Base-by-base conservation (phyloP, 257 asterid species). In the Parsonsia alboflavescens region DNA sequence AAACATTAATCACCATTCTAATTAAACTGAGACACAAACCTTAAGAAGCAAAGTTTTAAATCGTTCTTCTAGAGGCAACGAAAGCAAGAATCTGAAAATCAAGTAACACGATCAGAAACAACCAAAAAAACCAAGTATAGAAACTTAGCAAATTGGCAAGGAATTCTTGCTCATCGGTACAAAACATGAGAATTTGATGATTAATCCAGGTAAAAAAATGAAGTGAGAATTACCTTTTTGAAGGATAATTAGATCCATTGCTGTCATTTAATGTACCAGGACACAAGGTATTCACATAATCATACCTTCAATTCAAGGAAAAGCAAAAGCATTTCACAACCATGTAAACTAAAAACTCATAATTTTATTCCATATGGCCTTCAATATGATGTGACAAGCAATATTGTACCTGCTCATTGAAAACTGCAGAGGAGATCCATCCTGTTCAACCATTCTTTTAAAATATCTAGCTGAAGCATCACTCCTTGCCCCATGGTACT, bases 21-120 rank as follows among this genome's bases (percentile, higher is more conserved):
- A 77, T 57, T 33, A 77, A 70, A 74, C 11, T 66, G 49, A 68
- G 59, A 79, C 85, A 81, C 88, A 48, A 28, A 94, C 98, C 96
- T 94, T 74, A 76, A 75, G 84, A 77, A 94, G 87, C 88, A 89
- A 86, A 61, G 82, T 80, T 82, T 61, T 79, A 69, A 86, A 75
- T 70, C 99, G 88, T 61, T 92, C 98, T 77, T 90, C 91, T 58
- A 89, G 79, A 11, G 97, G 97, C 75, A 86, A 74, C 15, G 82
- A 79, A 86, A 80, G 81, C 86, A 88, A 73, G 67, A 57, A 58
- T 89, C 97, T 91, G 92, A 82, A 86, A 78, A 85, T 48, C 76
- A 83, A 66, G 69, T 57, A n/a, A 73, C 30, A 70, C 16, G 70
- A 52, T 30, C n/a, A 58, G 46, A n/a, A 58, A 42, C 12, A 41